phyloP scores from a whole-genome alignment of 495 filamentous ascomycete genomes.

The Aspergillus nidulans region DNA sequence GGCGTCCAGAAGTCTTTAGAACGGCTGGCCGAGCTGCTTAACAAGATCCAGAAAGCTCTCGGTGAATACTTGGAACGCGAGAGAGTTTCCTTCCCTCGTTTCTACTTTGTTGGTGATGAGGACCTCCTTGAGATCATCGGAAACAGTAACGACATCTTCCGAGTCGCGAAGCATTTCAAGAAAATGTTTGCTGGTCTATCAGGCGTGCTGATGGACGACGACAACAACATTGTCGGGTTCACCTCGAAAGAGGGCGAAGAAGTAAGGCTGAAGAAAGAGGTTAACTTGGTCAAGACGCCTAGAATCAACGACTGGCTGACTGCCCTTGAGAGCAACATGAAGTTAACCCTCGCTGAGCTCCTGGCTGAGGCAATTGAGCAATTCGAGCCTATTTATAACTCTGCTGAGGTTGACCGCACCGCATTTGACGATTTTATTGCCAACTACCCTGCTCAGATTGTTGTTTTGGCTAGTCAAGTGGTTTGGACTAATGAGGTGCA shows the following conservation, averaged over 20 bases:
- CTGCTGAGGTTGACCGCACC: conserved; percentile 57
- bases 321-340: conserved; percentile 89
- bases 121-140: conserved; percentile 99
- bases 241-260: conserved; percentile 94
- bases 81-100: conserved; percentile 91
- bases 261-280: conserved; percentile 78
- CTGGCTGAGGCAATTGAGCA: conserved; percentile 79
- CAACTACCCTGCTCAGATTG: conserved; percentile 86
- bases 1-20: conserved; percentile 94
- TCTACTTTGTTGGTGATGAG: conserved; percentile 99
- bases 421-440: conserved; percentile 72
- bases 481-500: conserved; percentile 89
- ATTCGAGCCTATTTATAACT: conserved; percentile 62
- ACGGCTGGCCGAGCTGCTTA: conserved; percentile 86
- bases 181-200: conserved; percentile 99
- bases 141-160: conserved; percentile 94
- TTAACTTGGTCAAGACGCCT: conserved; percentile 87
- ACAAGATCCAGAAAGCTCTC: conserved; percentile 98
- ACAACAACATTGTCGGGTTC: conserved; percentile 82
- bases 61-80: conserved; percentile 98
- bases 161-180: conserved; percentile 95
- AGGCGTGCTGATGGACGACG: conserved; percentile 86
- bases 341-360: conserved; percentile 83
- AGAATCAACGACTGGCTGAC: conserved; percentile 98
- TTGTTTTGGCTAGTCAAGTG: conserved; percentile 90